A percentile compares a stretch with the other conserved stretches of the same genome.
Evolutionary conservation across 2,329 filamentous ascomycete genomes (phyloP).

Genomic region (Piedraia hortae): DNA sequence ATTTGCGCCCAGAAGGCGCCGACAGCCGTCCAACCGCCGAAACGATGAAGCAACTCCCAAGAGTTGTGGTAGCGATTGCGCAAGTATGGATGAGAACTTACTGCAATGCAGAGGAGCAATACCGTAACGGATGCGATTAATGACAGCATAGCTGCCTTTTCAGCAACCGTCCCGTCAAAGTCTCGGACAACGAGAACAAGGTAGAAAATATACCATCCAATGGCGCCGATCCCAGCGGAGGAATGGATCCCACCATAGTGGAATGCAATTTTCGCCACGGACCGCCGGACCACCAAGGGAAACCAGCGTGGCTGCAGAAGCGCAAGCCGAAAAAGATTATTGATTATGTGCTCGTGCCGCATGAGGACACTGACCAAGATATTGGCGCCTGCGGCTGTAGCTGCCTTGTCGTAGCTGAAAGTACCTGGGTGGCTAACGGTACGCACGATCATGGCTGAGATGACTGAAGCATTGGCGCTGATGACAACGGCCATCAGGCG

Average conservation of each 20-base stretch:
- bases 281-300: slow-evolving; percentile 12
- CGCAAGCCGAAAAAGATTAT: slow-evolving; percentile 13
- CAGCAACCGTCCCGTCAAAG: slow-evolving; percentile 3
- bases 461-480: too few relatives aligned
- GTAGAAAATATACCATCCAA: slow-evolving; percentile 20
- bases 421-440: neutral
- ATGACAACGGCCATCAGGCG: too few relatives aligned
- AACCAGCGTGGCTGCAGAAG: slow-evolving; percentile 11
- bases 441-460: slow-evolving; percentile 3
- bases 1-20: slow-evolving; percentile 37
- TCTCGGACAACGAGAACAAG: slow-evolving; percentile 10
- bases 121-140: slow-evolving; percentile 31
- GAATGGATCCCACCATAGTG: slow-evolving; percentile 16
- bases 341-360: slow-evolving; percentile 16
- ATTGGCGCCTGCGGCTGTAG: slow-evolving; percentile 12
- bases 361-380: slow-evolving; percentile 13
- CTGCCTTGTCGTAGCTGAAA: slow-evolving; percentile 7
- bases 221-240: slow-evolving; percentile 13
- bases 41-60: slow-evolving; percentile 46
- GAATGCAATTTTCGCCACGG: slow-evolving; percentile 15
- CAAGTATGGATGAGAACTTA: slow-evolving; percentile 34
- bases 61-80: slow-evolving; percentile 35
- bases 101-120: slow-evolving; percentile 30
- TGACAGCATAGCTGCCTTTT: slow-evolving; percentile 5
- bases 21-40: slow-evolving; percentile 41